phyloP scores from a whole-genome alignment of 164 flowering plant genomes.

The Hamamelis virginiana region DNA sequence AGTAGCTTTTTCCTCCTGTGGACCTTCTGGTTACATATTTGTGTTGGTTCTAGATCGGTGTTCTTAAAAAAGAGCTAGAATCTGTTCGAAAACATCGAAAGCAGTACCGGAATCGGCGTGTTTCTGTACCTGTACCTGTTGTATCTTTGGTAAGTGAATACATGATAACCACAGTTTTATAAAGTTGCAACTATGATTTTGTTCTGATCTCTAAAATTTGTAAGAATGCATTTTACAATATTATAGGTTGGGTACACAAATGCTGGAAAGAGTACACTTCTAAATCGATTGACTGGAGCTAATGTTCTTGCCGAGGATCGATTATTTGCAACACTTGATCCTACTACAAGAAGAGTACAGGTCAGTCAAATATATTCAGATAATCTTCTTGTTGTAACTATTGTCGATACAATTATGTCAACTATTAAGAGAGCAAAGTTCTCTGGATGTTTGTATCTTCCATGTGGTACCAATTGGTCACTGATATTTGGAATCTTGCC shows the following conservation, averaged over 20 bases:
- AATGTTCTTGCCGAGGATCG: constrained; percentile 91
- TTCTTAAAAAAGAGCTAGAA: constrained; percentile 78
- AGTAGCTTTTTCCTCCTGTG: not conserved
- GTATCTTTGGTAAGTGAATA: constrained; percentile 73
- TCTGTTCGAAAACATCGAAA: constrained; percentile 85
- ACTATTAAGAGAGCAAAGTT: no score
- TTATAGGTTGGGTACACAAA: constrained; percentile 93
- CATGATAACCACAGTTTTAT: not conserved
- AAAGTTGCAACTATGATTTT: not conserved
- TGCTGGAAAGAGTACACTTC: constrained; percentile 97
- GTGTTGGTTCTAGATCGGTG: constrained; percentile 63
- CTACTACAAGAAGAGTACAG: constrained; percentile 98
- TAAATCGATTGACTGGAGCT: constrained; percentile 87
- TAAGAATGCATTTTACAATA: constrained; percentile 1
- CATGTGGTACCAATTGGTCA: not conserved
- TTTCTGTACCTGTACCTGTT: constrained; percentile 86
- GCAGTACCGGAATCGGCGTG: constrained; percentile 78
- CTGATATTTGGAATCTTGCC: not conserved
- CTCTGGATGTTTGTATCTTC: not conserved
- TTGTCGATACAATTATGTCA: no score
- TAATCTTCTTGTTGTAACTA: not conserved
- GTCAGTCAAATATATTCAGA: constrained; percentile 31
- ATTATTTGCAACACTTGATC: constrained; percentile 95
- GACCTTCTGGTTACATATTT: constrained; percentile 5
- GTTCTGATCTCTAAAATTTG: not conserved